A percentile compares a stretch with the other conserved stretches of the same genome.
These are phyloP conservation scores for Cyathus striatus DNA, from an alignment of 768 basidiomycete genomes.

Conservation along the genomic window DNA sequence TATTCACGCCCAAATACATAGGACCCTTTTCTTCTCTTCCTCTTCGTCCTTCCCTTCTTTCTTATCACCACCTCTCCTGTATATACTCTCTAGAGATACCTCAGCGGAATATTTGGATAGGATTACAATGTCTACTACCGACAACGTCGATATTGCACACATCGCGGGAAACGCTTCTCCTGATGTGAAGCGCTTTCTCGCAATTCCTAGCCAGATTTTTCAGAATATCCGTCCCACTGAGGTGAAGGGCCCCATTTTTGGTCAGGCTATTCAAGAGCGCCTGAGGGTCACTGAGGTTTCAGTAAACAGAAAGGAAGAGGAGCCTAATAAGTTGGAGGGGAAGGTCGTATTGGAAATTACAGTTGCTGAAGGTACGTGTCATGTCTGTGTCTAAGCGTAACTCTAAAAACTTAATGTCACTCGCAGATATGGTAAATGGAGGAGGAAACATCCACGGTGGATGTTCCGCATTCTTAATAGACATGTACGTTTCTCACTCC, in stretches of 20 bases:
- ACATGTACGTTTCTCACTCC: slow-evolving; percentile 32
- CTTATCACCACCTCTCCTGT: neutral
- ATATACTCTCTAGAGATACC: too few species aligned
- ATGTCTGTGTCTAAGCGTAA: neutral
- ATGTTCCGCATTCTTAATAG: slow-evolving; percentile 49
- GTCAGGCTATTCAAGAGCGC: slow-evolving; percentile 15
- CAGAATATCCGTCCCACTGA: slow-evolving; percentile 5
- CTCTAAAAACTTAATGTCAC: too few species aligned
- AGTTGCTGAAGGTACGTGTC: slow-evolving; percentile 34
- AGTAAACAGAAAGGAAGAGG: slow-evolving; percentile 33
- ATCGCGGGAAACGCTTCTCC: slow-evolving; percentile 17
- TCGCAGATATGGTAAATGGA: slow-evolving; percentile 51
- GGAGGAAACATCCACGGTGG: slow-evolving; percentile 46
- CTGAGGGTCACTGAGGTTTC: slow-evolving; percentile 33
- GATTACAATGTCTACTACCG: slow-evolving; percentile 1
- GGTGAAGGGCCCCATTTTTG: slow-evolving; percentile 12
- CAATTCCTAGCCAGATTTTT: slow-evolving; percentile 11
- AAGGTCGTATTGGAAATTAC: slow-evolving; percentile 35
- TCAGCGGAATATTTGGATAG: too few species aligned
- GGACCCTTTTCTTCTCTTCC: too few species aligned
- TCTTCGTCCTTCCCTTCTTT: neutral
- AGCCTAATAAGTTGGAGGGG: slow-evolving; percentile 33
- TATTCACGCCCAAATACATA: too few species aligned
- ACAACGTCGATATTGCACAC: slow-evolving; percentile 1
- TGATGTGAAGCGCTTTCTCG: slow-evolving; percentile 15